Evolutionary conservation across 129 eudicot species (phyloP), one percentile per base, ranked within the genome.

Genomic region (Heracleum sosnowskyi): DNA sequence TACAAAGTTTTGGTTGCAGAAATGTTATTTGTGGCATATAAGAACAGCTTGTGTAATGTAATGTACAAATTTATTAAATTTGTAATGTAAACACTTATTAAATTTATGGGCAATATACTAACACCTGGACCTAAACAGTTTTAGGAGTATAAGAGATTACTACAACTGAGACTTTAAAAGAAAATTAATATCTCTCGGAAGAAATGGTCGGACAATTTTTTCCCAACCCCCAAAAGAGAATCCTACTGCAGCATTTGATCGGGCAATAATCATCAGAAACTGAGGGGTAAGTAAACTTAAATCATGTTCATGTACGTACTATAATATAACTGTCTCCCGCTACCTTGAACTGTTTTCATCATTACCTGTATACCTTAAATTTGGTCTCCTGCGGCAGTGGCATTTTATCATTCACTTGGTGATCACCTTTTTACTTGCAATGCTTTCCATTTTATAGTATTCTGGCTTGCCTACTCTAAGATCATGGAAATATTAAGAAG

Each of bases 391-490:
- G 7, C 12, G 66, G 29, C 1, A 45, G 68, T 24, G 81, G 80
- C 88, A 89, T 80, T 84, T 84, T 80, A 22, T 83, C 91, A 78
- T 76, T 79, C 84, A 78, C 55, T 57, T 87, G 84, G 88, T 79
- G 78, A 20, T 78, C 62, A 39, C 36, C 68, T 15, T 18, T 29
- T 22, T 22, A 4, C 31, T 28, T 24, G n/a, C 31, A 55, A 77
- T 77, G 41, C 3, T 69, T 11, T 36, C 26, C 39, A 20, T 22
- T 36, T 75, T 62, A 16, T 44, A 51, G 69, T 36, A 4, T 47
- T 70, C 8, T 40, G n/a, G 41, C 8, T 72, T 72, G 51, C 51
- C 42, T 24, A 10, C 18, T 5, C 31, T n/a, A 57, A 24, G 29
- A 57, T 41, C 76, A 3, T 11, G 5, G 11, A 24, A 37, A 20